Percentiles rank a stretch among this genome's conserved stretches.
Evolutionary conservation across 805 yeast genomes (phyloP).

Genomic region (Zygosaccharomyces bisporus): DNA sequence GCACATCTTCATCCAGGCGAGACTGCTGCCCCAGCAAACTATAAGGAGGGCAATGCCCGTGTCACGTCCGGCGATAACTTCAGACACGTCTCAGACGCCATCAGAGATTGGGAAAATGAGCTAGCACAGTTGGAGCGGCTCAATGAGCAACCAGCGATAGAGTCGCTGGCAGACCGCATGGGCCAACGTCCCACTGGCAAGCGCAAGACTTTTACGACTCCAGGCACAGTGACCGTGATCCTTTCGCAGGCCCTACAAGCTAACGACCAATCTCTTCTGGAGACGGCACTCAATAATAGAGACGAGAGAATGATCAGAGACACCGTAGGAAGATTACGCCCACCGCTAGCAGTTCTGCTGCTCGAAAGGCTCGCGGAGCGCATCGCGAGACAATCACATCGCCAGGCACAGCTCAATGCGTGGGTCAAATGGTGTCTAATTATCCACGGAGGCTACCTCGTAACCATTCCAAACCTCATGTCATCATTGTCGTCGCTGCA

Average conservation of each 20-base stretch:
- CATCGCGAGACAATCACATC: slow-evolving; percentile 54
- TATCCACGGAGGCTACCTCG: slow-evolving; percentile 70
- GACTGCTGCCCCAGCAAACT: slow-evolving; percentile 50
- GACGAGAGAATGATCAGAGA: slow-evolving; percentile 51
- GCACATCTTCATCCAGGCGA: slow-evolving; percentile 37
- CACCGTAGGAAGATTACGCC: slow-evolving; percentile 53
- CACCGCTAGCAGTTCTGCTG: slow-evolving; percentile 51
- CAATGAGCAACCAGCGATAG: slow-evolving; percentile 41
- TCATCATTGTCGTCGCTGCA: slow-evolving; percentile 60
- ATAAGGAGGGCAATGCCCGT: slow-evolving; percentile 58
- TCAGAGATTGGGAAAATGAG: slow-evolving; percentile 43
- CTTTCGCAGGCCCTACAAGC: slow-evolving; percentile 83
- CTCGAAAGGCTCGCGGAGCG: slow-evolving; percentile 58
- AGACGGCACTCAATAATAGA: slow-evolving; percentile 62
- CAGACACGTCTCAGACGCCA: slow-evolving; percentile 46
- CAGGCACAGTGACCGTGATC: slow-evolving; percentile 80
- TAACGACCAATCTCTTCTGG: slow-evolving; percentile 81
- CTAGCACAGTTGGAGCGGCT: slow-evolving; percentile 40
- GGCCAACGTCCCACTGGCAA: slow-evolving; percentile 22
- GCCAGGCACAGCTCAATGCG: slow-evolving; percentile 48
- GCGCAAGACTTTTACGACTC: slow-evolving; percentile 47
- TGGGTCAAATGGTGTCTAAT: slow-evolving; percentile 91
- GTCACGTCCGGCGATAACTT: slow-evolving; percentile 63
- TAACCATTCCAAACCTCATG: slow-evolving; percentile 45
- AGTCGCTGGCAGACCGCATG: slow-evolving; percentile 51